A percentile compares a stretch with the other conserved stretches of the same genome.
Evolutionary conservation across 179 eudicot species (phyloP).

Genomic region (Sideroxylon spinosum): DNA sequence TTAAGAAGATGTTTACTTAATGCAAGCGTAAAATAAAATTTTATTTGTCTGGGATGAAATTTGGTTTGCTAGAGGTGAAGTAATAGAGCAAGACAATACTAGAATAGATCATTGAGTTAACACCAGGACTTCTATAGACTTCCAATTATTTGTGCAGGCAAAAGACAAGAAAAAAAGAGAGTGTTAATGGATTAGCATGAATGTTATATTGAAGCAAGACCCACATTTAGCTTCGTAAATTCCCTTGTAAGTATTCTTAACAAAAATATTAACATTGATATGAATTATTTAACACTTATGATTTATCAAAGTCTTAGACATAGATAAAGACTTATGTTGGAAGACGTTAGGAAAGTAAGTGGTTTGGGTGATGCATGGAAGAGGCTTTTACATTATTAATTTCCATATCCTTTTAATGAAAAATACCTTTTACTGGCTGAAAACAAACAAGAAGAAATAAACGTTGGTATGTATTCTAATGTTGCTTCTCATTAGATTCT

Average conservation of each 20-base stretch:
- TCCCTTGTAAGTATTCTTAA: not conserved
- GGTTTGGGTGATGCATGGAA: not conserved
- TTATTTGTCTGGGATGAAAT: not conserved
- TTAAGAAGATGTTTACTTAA: not conserved
- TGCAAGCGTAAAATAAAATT: not conserved
- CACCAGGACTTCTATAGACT: not conserved
- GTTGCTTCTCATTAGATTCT: conserved; percentile 10
- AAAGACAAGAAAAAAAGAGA: too few species aligned
- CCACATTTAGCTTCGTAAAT: not conserved
- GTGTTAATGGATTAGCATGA: not conserved
- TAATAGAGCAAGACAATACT: not conserved
- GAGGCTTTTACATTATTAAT: not conserved
- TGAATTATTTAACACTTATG: not conserved
- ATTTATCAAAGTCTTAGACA: not conserved
- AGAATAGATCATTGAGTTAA: not conserved
- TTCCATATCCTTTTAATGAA: not conserved
- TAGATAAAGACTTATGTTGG: not conserved
- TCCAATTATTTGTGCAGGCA: not conserved
- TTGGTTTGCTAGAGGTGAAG: not conserved
- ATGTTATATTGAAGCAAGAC: not conserved
- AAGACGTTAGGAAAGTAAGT: not conserved
- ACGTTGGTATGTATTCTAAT: not conserved
- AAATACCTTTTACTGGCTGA: not conserved
- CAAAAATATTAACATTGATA: not conserved
- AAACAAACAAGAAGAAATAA: not conserved